Conservation (phyloP, 805 yeast species). For the Starmerella potacharoeniae region DNA sequence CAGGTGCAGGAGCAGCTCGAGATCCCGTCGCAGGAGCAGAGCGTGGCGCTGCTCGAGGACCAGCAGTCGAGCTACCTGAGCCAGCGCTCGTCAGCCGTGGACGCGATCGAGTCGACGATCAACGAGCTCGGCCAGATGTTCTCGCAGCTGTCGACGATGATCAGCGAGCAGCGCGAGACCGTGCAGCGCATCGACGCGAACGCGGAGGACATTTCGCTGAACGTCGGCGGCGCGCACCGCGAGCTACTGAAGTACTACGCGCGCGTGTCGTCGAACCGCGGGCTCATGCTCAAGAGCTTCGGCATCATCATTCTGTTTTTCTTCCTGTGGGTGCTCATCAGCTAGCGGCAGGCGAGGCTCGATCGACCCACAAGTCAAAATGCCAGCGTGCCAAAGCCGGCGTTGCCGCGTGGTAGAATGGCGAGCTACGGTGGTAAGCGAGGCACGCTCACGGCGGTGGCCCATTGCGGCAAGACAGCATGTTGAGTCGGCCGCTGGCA, state of each 20-base stretch:
- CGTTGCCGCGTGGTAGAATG: too few relatives aligned
- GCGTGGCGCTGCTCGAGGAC: constrained; percentile 71
- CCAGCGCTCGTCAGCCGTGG: constrained; percentile 82
- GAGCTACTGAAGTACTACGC: constrained; percentile 85
- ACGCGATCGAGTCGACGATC: constrained; percentile 91
- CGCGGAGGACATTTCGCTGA: constrained; percentile 83
- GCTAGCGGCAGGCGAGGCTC: neutral
- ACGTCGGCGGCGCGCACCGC: constrained; percentile 87
- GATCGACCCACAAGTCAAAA: too few relatives aligned
- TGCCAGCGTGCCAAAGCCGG: too few relatives aligned
- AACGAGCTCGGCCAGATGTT: constrained; percentile 92
- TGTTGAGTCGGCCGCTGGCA: too few relatives aligned
- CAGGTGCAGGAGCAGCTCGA: constrained; percentile 33
- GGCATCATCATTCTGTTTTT: constrained; percentile 59
- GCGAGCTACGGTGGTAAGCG: too few relatives aligned
- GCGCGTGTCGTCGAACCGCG: constrained; percentile 75
- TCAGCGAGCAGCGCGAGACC: constrained; percentile 91
- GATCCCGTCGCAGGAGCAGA: constrained; percentile 79
- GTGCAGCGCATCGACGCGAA: constrained; percentile 92
- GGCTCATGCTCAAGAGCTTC: constrained; percentile 83
- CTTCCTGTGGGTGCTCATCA: constrained; percentile 28
- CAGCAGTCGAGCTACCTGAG: constrained; percentile 64
- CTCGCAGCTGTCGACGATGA: constrained; percentile 94
- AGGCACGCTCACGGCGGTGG: too few relatives aligned
- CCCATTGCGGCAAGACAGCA: too few relatives aligned